Conservation (phyloP, 768 basidiomycete genomes). For the Lactifluus volemus region DNA sequence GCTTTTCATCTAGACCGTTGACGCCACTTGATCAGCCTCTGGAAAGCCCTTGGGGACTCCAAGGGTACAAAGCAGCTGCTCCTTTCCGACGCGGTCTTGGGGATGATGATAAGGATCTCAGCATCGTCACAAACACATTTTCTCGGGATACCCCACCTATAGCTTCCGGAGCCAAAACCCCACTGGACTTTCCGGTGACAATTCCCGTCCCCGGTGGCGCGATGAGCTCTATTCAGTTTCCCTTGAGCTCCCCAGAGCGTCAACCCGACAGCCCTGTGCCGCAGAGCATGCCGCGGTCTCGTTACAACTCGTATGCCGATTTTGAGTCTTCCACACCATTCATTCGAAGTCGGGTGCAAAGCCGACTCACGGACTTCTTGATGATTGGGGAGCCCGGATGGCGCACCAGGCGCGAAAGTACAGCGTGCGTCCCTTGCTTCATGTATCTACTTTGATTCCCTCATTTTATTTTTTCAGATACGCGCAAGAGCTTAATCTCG, state of each 20-base stretch:
- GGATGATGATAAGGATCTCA: conserved; percentile 66
- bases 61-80: conserved; percentile 46
- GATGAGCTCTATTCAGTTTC: conserved; percentile 74
- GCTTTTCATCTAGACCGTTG: conserved; percentile 41
- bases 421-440: conserved; percentile 51
- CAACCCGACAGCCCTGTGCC: conserved; percentile 38
- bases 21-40: conserved; percentile 42
- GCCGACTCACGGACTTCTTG: conserved; percentile 51
- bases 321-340: conserved; percentile 68
- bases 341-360: conserved; percentile 78
- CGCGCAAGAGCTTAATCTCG: conserved; percentile 73
- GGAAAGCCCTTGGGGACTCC: conserved; percentile 31
- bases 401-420: conserved; percentile 83
- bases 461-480: conserved; percentile 39
- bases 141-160: conserved; percentile 36
- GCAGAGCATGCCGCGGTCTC: conserved; percentile 47
- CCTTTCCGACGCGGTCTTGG: conserved; percentile 69
- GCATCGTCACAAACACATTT: conserved; percentile 34
- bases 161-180: conserved; percentile 39
- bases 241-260: conserved; percentile 68
- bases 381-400: conserved; percentile 60
- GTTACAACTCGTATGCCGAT: conserved; percentile 68
- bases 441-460: neutral
- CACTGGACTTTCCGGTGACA: conserved; percentile 49
- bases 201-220: conserved; percentile 45